phyloP scores from a whole-genome alignment of 2,329 filamentous ascomycete species.

The Kalmusia sp. region DNA sequence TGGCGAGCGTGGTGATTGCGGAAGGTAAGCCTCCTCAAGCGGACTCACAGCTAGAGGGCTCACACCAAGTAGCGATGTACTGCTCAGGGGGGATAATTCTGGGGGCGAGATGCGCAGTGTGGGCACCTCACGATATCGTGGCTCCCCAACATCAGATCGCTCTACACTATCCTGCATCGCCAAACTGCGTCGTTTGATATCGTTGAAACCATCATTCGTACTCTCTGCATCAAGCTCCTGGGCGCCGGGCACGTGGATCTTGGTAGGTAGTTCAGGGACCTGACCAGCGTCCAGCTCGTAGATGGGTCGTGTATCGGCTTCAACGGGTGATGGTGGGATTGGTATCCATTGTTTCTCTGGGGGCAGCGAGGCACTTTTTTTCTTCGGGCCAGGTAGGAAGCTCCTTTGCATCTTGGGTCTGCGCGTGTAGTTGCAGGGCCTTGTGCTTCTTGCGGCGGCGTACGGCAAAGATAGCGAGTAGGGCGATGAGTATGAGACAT shows the following conservation, averaged over 20 bases:
- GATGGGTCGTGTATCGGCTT: constrained; percentile 28
- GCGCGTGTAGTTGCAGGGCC: constrained; percentile 11
- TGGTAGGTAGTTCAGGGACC: constrained; percentile 28
- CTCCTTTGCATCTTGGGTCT: constrained; percentile 7
- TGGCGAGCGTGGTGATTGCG: not conserved
- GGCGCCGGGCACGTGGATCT: constrained; percentile 8
- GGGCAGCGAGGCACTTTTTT: constrained; percentile 13
- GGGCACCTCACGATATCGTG: constrained; percentile 4
- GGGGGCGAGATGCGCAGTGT: constrained; percentile 8
- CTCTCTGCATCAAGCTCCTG: constrained; percentile 24
- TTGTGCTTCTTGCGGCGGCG: constrained; percentile 23
- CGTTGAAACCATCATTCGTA: not conserved
- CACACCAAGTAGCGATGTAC: constrained; percentile 2
- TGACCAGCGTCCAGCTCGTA: constrained; percentile 30
- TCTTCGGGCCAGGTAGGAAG: constrained; percentile 19
- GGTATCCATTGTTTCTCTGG: constrained; percentile 5
- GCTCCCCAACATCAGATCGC: not conserved
- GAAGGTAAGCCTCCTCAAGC: constrained; percentile 11
- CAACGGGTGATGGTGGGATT: constrained; percentile 18
- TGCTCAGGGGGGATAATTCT: not conserved
- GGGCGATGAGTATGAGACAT: constrained; percentile 26
- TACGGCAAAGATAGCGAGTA: constrained; percentile 29
- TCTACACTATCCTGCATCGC: not conserved
- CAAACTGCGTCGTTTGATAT: not conserved
- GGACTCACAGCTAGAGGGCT: constrained; percentile 13